phyloP scores from a whole-genome alignment of 1,284 basidiomycete species.

The Cryptococcus wingfieldii region DNA sequence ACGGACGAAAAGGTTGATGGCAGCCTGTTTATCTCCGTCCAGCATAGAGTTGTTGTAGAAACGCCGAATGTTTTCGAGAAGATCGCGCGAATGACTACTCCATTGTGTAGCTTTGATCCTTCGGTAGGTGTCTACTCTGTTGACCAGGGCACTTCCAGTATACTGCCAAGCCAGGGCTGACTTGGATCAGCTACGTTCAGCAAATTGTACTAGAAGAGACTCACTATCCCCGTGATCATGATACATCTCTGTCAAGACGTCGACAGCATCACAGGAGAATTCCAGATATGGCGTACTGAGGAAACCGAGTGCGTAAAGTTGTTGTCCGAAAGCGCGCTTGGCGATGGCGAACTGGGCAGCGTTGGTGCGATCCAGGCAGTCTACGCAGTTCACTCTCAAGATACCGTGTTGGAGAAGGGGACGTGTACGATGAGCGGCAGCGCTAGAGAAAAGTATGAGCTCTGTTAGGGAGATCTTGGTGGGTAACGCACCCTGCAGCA shows the following conservation, averaged over 20 bases:
- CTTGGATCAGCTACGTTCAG: background rate
- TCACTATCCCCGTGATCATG: constrained; percentile 91
- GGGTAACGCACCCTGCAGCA: constrained; percentile 25
- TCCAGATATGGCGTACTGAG: constrained; percentile 76
- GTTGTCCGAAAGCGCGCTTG: constrained; percentile 90
- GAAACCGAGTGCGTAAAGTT: constrained; percentile 89
- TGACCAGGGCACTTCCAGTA: constrained; percentile 92
- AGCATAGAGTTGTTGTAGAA: constrained; percentile 95
- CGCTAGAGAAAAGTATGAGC: constrained; percentile 7
- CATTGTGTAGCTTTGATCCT: constrained; percentile 80
- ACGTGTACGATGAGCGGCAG: constrained; percentile 57
- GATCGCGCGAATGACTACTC: constrained; percentile 96
- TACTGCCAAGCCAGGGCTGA: constrained; percentile 92
- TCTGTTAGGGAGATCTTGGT: background rate
- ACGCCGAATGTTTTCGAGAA: constrained; percentile 87
- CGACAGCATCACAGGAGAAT: constrained; percentile 92
- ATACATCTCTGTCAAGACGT: constrained; percentile 99
- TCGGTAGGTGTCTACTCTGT: constrained; percentile 93
- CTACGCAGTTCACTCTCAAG: constrained; percentile 86
- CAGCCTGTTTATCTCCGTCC: constrained; percentile 95
- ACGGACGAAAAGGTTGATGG: constrained; percentile 82
- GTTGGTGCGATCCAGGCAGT: constrained; percentile 96
- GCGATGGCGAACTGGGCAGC: constrained; percentile 98
- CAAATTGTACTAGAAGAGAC: constrained; percentile 28
- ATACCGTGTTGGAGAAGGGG: constrained; percentile 88